A percentile compares a stretch with the other conserved stretches of the same genome.
Conservation (phyloP, 176 grass and related monocot genomes). For the Oryza glaberrima region DNA sequence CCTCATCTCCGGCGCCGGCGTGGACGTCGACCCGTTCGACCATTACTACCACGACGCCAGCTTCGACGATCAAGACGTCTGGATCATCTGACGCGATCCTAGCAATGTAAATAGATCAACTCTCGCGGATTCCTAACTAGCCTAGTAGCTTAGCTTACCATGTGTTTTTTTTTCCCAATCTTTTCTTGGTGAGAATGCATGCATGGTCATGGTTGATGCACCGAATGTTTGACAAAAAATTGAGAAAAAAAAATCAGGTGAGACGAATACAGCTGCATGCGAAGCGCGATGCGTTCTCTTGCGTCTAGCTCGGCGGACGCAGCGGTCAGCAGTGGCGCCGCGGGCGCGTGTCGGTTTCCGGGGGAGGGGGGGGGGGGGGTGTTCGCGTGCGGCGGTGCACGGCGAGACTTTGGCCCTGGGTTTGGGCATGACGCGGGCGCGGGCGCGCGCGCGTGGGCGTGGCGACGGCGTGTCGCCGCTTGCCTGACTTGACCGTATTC, state of each 20-base stretch:
- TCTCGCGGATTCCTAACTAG: background rate
- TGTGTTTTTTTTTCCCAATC: background rate
- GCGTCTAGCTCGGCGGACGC: conserved; percentile 4
- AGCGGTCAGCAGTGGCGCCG: conserved; percentile 4
- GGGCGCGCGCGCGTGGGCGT: conserved; percentile 16
- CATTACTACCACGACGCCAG: conserved; percentile 36
- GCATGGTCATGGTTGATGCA: conserved; percentile 6
- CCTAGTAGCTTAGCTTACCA: conserved; percentile 24
- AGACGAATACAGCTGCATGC: background rate
- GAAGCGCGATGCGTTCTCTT: conserved; percentile 17
- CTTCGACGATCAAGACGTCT: conserved; percentile 47
- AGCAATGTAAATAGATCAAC: conserved; percentile 34
- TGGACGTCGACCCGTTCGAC: conserved; percentile 38
- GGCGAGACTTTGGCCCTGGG: background rate
- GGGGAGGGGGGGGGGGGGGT: background rate
- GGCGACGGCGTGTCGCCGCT: conserved; percentile 33
- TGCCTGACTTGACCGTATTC: conserved; percentile 7
- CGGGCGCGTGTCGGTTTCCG: conserved; percentile 29
- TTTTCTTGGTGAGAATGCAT: background rate
- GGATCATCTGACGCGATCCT: conserved; percentile 37
- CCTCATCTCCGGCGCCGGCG: conserved; percentile 21
- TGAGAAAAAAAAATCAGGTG: background rate
- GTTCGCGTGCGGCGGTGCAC: conserved; percentile 35
- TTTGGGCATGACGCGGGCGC: conserved; percentile 31
- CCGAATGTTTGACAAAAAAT: background rate